A percentile compares a stretch with the other conserved stretches of the same genome.
Conservation (phyloP, 2,329 filamentous ascomycete genomes). For the Cordyceps cateniannulata region DNA sequence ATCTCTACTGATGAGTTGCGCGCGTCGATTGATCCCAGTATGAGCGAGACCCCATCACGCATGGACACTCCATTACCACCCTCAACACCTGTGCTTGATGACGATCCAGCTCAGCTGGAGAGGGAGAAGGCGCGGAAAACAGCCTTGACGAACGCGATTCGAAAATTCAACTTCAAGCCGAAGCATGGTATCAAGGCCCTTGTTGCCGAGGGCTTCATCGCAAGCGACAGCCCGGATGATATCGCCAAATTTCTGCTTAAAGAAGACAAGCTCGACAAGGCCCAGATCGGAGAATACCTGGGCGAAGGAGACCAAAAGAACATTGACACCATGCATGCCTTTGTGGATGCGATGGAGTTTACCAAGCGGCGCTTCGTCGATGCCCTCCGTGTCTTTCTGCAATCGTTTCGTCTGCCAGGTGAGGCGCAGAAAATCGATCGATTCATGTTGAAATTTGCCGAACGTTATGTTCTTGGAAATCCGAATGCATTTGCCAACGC, state of each 20-base stretch:
- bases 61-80: slow-evolving; percentile 52
- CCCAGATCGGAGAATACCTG: slow-evolving; percentile 86
- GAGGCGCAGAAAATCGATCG: slow-evolving; percentile 99
- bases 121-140: slow-evolving; percentile 93
- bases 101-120: slow-evolving; percentile 91
- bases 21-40: slow-evolving; percentile 61
- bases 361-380: slow-evolving; percentile 87
- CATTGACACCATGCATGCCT: slow-evolving; percentile 96
- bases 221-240: slow-evolving; percentile 68
- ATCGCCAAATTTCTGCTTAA: slow-evolving; percentile 76
- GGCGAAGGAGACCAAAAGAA: slow-evolving; percentile 91
- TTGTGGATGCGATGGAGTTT: slow-evolving; percentile 95
- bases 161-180: slow-evolving; percentile 95
- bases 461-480: slow-evolving; percentile 90
- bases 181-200: slow-evolving; percentile 86
- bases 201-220: slow-evolving; percentile 79
- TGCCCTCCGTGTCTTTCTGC: slow-evolving; percentile 81
- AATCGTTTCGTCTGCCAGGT: slow-evolving; percentile 89
- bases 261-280: slow-evolving; percentile 84
- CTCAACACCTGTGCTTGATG: slow-evolving; percentile 67
- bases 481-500: slow-evolving; percentile 97
- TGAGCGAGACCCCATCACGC: slow-evolving; percentile 53
- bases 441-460: slow-evolving; percentile 98
- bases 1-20: slow-evolving; percentile 42
- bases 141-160: slow-evolving; percentile 79